These are phyloP conservation scores for Colletotrichum coccodes DNA, from an alignment of 2,329 filamentous ascomycete species.

Conservation along the genomic window DNA sequence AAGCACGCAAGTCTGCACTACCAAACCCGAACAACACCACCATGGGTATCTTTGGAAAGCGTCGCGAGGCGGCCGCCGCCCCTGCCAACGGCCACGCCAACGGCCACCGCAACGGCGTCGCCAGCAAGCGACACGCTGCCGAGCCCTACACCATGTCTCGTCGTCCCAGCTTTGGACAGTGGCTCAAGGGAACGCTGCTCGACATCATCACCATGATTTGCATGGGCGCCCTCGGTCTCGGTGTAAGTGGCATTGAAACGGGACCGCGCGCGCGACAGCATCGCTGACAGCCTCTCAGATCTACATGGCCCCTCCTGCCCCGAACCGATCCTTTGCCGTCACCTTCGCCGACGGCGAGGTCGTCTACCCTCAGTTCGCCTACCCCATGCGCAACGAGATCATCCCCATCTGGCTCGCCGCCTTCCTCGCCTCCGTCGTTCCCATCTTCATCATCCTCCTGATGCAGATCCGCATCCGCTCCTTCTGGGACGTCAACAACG, in stretches of 20 bases:
- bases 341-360: conserved; percentile 74
- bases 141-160: conserved; percentile 54
- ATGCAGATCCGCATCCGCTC: conserved; percentile 75
- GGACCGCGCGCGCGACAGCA: not conserved
- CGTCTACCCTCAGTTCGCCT: conserved; percentile 77
- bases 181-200: conserved; percentile 74
- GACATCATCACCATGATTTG: conserved; percentile 74
- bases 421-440: conserved; percentile 71
- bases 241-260: conserved; percentile 55
- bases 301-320: conserved; percentile 72
- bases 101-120: not conserved
- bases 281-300: conserved; percentile 49
- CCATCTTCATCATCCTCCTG: conserved; percentile 71
- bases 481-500: conserved; percentile 79
- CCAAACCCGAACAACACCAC: not conserved
- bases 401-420: conserved; percentile 78
- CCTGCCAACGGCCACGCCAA: not conserved
- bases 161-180: conserved; percentile 73
- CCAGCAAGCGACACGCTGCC: not conserved
- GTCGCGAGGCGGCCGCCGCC: not conserved
- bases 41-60: conserved; percentile 30
- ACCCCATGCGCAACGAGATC: conserved; percentile 76
- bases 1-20: not conserved
- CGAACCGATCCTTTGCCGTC: conserved; percentile 76
- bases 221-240: conserved; percentile 74